Percentiles rank a stretch among this genome's conserved stretches.
phyloP scores from a whole-genome alignment of 768 basidiomycete species.

The Termitomyces sp. region DNA sequence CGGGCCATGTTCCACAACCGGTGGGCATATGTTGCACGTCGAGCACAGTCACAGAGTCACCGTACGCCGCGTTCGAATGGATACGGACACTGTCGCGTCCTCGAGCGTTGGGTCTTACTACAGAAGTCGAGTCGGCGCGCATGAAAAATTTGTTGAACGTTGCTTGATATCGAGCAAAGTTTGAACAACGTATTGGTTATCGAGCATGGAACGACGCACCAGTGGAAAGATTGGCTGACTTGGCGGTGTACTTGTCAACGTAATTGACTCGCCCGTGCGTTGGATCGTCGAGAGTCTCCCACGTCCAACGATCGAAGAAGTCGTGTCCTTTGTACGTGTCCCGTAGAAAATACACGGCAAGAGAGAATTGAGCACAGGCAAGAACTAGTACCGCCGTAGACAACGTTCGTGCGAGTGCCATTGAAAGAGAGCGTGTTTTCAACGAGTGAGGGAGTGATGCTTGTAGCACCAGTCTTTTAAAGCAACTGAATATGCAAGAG shows the following conservation, averaged over 20 bases:
- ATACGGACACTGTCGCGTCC: slow-evolving; percentile 60
- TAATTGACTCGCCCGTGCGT: slow-evolving; percentile 65
- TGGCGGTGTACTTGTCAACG: slow-evolving; percentile 37
- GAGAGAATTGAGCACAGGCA: not conserved
- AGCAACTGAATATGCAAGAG: not conserved
- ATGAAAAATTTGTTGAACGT: slow-evolving; percentile 44
- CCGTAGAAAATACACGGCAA: slow-evolving; percentile 4
- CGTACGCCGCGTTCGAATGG: slow-evolving; percentile 35
- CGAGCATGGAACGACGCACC: slow-evolving; percentile 24
- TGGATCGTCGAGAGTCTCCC: slow-evolving; percentile 49
- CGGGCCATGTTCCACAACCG: slow-evolving; percentile 59
- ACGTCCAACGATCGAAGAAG: slow-evolving; percentile 44
- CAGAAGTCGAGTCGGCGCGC: slow-evolving; percentile 41
- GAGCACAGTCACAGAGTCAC: slow-evolving; percentile 41
- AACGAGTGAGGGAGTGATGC: not conserved
- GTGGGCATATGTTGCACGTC: slow-evolving; percentile 56
- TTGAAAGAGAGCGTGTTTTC: slow-evolving; percentile 1
- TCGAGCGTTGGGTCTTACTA: slow-evolving; percentile 28
- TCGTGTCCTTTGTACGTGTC: slow-evolving; percentile 10
- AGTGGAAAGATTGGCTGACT: slow-evolving; percentile 36
- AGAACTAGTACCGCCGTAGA: slow-evolving; percentile 2
- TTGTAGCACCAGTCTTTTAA: not conserved
- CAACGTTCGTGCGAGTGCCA: not conserved
- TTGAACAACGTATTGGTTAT: not conserved
- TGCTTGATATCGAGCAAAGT: slow-evolving; percentile 18